Evolutionary conservation across 805 yeast species (phyloP), one percentile per base, ranked within the genome.

Genomic region (Pichia exigua): DNA sequence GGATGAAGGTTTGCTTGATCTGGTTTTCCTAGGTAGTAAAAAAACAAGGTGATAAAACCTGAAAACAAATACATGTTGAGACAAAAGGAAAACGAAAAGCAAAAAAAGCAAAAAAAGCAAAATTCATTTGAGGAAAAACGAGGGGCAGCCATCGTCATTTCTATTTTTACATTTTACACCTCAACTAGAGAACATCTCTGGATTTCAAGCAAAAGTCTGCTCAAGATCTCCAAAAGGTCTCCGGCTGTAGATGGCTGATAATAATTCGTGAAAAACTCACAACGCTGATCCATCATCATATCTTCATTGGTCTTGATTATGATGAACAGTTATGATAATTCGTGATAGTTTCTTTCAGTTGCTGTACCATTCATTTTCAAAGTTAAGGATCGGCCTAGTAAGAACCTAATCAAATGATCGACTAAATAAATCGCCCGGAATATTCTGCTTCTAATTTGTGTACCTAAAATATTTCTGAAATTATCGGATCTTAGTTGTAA

Each of bases 351-450:
- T 78, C 84, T 0, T 82, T n/a, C 81, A 17, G 82, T 79, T 0
- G 85, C 74, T 0, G 86, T 79, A 56, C 81, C 83, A 45, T 76
- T 72, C 51, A 77, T 70, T 59, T 79, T 78, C 47, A 82, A 62
- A 1, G 76, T 65, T 0, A 83, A 74, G 0, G 85, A 83, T 48
- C 86, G 65, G 3, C 87, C 87, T 47, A 82, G 64, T 48, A 81
- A 67, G 35, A 82, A 65, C 57, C 83, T 76, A 39, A 81, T 78
- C 57, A 81, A 76, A 60, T 80, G 86, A 61, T 82, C 87, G 2
- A 82, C 84, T 53, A 81, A 68, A 61, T 76, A 82, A 47, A 81
- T 74, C 2, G 86, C 86, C 87, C 87, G 82, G 61, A 78, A 79
- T 7, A 82, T 77, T 52, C 87, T 68, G 46, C 80, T 74, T 51